These are phyloP conservation scores for Aureobasidium mangrovei DNA, from an alignment of 2,329 filamentous ascomycete species.

Conservation along the genomic window DNA sequence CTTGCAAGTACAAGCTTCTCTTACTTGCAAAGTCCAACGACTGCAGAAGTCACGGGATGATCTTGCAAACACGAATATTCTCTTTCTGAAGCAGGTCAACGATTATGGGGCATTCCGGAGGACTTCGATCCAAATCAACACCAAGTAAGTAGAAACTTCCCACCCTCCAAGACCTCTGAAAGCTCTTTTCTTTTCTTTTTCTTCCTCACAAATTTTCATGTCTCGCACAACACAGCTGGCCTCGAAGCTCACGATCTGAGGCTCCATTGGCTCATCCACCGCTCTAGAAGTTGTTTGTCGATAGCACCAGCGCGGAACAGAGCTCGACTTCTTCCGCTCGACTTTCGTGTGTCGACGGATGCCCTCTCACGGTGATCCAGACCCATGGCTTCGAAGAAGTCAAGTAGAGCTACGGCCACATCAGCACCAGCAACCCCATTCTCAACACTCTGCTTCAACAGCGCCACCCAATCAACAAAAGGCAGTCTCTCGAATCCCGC, in stretches of 20 bases:
- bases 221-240: background rate
- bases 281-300: background rate
- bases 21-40: background rate
- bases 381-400: background rate
- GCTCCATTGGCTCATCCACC: background rate
- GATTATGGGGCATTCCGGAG: background rate
- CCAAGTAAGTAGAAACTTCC: background rate
- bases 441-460: background rate
- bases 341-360: background rate
- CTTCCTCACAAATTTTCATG: background rate
- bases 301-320: background rate
- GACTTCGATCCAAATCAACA: background rate
- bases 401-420: background rate
- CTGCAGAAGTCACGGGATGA: background rate
- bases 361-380: background rate
- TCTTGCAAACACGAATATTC: conserved; percentile 1
- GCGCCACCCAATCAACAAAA: background rate
- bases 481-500: background rate
- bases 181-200: background rate
- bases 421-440: background rate
- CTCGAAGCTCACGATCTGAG: background rate
- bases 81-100: background rate
- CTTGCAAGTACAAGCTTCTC: conserved; percentile 1
- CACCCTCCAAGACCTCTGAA: background rate
- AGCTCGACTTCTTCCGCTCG: background rate